A percentile compares a stretch with the other conserved stretches of the same genome.
Evolutionary conservation across 768 basidiomycete genomes (phyloP).

Genomic region (Mycena haematopus): DNA sequence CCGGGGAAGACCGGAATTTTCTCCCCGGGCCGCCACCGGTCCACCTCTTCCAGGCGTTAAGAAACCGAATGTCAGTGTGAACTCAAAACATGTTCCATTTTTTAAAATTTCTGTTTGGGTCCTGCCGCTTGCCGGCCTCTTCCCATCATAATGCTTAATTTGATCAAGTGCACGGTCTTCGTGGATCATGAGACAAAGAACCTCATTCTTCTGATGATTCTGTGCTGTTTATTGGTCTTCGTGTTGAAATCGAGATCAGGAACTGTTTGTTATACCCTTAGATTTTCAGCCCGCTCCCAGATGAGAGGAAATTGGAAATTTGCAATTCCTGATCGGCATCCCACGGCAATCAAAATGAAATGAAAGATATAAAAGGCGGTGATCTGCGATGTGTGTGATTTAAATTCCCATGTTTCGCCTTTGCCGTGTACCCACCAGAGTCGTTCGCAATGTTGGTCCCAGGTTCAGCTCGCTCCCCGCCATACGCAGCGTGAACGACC

Average conservation of each 20-base stretch:
- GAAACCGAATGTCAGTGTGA: too few species aligned
- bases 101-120: too few species aligned
- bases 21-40: too few species aligned
- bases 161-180: neutral
- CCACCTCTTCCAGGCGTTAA: too few species aligned
- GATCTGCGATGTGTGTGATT: neutral
- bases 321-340: neutral
- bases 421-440: neutral
- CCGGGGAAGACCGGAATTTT: too few species aligned
- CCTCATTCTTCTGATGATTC: neutral
- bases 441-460: neutral
- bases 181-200: neutral
- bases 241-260: neutral
- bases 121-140: too few species aligned
- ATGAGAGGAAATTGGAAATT: constrained; percentile 1
- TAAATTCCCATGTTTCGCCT: constrained; percentile 1
- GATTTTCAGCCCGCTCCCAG: neutral
- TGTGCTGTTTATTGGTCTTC: neutral
- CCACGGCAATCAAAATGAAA: constrained; percentile 1
- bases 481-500: neutral
- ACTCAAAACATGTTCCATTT: too few species aligned
- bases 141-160: neutral
- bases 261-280: neutral
- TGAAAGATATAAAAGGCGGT: neutral
- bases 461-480: neutral